Evolutionary conservation across 805 yeast species (phyloP).

Genomic region (Metschnikowia corniflorae): DNA sequence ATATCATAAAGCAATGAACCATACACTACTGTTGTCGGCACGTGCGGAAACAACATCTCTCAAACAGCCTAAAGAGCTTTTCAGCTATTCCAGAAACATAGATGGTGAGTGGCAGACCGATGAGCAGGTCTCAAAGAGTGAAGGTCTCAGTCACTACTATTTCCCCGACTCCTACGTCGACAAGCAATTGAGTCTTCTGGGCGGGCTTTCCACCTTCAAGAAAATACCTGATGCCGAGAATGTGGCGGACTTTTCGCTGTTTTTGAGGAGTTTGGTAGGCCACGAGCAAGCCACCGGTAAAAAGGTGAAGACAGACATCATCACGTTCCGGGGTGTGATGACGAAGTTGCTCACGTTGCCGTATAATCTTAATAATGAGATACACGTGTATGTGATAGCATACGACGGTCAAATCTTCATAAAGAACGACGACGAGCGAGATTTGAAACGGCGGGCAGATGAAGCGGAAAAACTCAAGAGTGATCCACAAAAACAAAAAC

Average conservation of each 20-base stretch:
- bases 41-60: slow-evolving; percentile 64
- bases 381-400: slow-evolving; percentile 59
- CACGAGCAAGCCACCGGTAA: slow-evolving; percentile 49
- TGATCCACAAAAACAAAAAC: slow-evolving; percentile 22
- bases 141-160: slow-evolving; percentile 64
- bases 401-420: slow-evolving; percentile 77
- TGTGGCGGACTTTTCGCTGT: slow-evolving; percentile 52
- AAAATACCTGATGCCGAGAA: slow-evolving; percentile 53
- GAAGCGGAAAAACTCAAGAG: slow-evolving; percentile 16
- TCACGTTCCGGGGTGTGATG: slow-evolving; percentile 85
- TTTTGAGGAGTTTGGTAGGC: slow-evolving; percentile 51
- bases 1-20: slow-evolving; percentile 26
- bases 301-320: slow-evolving; percentile 59
- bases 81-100: slow-evolving; percentile 59
- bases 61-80: slow-evolving; percentile 81
- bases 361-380: slow-evolving; percentile 50
- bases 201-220: slow-evolving; percentile 60
- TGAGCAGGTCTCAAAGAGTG: slow-evolving; percentile 46
- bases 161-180: slow-evolving; percentile 72
- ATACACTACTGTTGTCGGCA: slow-evolving; percentile 40
- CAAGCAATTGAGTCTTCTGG: slow-evolving; percentile 54
- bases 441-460: slow-evolving; percentile 24
- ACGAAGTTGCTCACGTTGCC: slow-evolving; percentile 69
- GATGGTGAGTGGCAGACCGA: slow-evolving; percentile 43
- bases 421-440: slow-evolving; percentile 45